These are phyloP conservation scores for Mycena filopes DNA, from an alignment of 768 basidiomycete genomes.

Conservation along the genomic window DNA sequence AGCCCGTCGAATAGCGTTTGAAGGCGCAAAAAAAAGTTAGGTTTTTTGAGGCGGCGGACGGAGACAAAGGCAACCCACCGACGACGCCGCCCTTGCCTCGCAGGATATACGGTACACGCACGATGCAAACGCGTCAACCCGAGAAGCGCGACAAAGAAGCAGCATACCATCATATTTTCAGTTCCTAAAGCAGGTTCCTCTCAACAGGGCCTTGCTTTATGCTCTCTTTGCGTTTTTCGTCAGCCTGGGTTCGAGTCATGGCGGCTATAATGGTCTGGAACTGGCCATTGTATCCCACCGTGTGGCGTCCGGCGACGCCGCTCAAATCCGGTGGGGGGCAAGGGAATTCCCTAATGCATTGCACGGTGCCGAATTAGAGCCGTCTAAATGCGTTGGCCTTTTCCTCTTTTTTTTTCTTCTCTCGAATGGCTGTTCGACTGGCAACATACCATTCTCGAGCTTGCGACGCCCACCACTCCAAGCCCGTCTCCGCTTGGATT, in stretches of 20 bases:
- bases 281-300: background rate
- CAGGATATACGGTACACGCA: no score
- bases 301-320: constrained; percentile 12
- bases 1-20: constrained; percentile 23
- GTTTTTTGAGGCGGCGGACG: constrained; percentile 1
- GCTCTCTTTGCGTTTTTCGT: no score
- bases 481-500: background rate
- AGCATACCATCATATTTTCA: no score
- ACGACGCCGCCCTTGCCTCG: no score
- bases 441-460: background rate
- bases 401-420: constrained; percentile 3
- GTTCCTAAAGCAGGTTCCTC: no score
- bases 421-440: background rate
- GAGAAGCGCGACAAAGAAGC: no score
- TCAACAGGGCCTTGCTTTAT: no score
- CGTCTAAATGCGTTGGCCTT: constrained; percentile 13
- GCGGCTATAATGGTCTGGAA: background rate
- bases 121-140: no score
- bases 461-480: background rate
- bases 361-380: constrained; percentile 32
- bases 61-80: background rate
- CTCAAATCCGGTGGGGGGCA: constrained; percentile 16
- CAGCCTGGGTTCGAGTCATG: no score
- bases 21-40: constrained; percentile 8
- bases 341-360: constrained; percentile 17